Evolutionary conservation across 257 asterid genomes (phyloP).

Genomic region (Solanum appendiculatum): DNA sequence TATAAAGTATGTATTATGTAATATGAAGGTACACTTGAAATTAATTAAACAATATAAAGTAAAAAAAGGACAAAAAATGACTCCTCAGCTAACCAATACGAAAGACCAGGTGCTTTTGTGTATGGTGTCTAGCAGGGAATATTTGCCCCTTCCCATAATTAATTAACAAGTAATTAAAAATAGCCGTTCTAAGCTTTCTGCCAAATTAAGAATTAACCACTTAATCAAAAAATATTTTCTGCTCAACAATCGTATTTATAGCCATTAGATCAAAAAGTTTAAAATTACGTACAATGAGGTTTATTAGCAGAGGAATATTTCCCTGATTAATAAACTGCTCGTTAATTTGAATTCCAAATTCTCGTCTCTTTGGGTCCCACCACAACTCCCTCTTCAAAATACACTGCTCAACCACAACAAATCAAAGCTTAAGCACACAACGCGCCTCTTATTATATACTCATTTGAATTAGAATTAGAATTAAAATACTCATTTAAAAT

Average conservation of each 20-base stretch:
- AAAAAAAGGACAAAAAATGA: background rate
- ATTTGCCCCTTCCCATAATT: background rate
- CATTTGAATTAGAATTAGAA: background rate
- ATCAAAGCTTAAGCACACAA: background rate
- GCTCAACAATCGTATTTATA: background rate
- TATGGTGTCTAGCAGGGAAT: background rate
- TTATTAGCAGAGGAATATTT: background rate
- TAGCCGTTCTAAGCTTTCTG: background rate
- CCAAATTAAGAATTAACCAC: background rate
- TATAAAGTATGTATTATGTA: background rate
- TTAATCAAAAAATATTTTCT: background rate
- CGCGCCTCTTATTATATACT: background rate
- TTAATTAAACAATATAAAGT: background rate
- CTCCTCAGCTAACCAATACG: background rate
- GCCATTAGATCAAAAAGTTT: background rate
- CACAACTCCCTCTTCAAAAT: background rate
- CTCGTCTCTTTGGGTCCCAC: constrained; percentile 13
- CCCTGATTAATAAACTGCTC: background rate
- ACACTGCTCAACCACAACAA: constrained; percentile 28
- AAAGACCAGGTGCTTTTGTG: background rate
- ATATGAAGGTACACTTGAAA: background rate
- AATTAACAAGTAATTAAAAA: background rate
- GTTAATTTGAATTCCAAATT: constrained; percentile 10
- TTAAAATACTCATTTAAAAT: background rate
- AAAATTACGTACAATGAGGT: background rate